phyloP scores from a whole-genome alignment of 139 green algal species.

The Nannochloris sp. region DNA sequence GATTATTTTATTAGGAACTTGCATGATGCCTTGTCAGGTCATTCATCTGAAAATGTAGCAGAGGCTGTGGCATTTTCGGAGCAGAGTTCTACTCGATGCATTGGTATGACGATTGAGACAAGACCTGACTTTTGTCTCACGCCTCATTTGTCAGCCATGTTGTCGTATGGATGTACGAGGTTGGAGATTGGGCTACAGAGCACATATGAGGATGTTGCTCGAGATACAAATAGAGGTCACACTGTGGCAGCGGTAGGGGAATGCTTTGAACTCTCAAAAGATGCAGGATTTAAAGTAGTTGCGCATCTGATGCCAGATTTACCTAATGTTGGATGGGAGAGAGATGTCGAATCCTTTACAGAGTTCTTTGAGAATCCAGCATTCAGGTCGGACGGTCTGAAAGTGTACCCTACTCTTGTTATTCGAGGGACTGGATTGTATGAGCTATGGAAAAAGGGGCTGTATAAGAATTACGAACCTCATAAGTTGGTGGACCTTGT shows the following conservation, averaged over 20 bases:
- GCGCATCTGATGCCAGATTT: slow-evolving; percentile 99
- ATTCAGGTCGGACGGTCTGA: slow-evolving; percentile 88
- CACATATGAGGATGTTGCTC: slow-evolving; percentile 91
- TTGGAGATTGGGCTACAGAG: slow-evolving; percentile 94
- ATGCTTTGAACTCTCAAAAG: slow-evolving; percentile 90
- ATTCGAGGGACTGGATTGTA: slow-evolving; percentile 89
- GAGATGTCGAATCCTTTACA: slow-evolving; percentile 90
- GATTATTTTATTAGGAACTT: slow-evolving; percentile 95
- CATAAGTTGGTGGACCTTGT: slow-evolving; percentile 87
- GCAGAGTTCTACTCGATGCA: slow-evolving; percentile 77
- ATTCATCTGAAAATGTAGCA: slow-evolving; percentile 45
- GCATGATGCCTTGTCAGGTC: slow-evolving; percentile 89
- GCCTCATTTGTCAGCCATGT: slow-evolving; percentile 65
- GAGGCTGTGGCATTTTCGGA: slow-evolving; percentile 67
- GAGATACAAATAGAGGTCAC: slow-evolving; percentile 93
- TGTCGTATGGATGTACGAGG: slow-evolving; percentile 79
- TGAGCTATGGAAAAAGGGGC: slow-evolving; percentile 93
- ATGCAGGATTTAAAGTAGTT: slow-evolving; percentile 91
- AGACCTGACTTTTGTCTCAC: slow-evolving; percentile 85
- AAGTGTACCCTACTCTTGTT: slow-evolving; percentile 77
- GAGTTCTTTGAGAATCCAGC: slow-evolving; percentile 97
- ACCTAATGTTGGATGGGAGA: slow-evolving; percentile 94
- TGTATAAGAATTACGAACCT: slow-evolving; percentile 86
- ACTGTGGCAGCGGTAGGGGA: slow-evolving; percentile 80
- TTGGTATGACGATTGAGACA: slow-evolving; percentile 97